Percentiles rank a stretch among this genome's conserved stretches.
These are phyloP conservation scores for Aspergillus unguis DNA, from an alignment of 2,329 filamentous ascomycete species.

Conservation along the genomic window DNA sequence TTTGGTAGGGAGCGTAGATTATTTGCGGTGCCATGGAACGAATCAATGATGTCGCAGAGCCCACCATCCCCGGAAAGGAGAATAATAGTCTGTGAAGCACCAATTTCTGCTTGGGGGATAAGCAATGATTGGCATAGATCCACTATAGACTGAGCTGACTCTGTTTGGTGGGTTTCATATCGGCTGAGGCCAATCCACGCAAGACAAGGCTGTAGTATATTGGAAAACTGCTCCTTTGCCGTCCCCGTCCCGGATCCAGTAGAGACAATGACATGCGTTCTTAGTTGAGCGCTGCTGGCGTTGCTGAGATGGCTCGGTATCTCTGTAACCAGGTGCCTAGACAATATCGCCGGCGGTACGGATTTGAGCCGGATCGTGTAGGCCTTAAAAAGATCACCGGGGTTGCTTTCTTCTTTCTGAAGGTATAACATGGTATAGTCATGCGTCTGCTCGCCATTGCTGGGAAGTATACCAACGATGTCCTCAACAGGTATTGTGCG, in stretches of 20 bases:
- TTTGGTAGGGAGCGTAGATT: constrained; percentile 49
- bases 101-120: constrained; percentile 48
- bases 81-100: constrained; percentile 60
- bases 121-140: constrained; percentile 57
- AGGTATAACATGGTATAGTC: not conserved
- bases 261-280: constrained; percentile 63
- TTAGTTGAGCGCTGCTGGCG: constrained; percentile 1
- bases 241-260: constrained; percentile 61
- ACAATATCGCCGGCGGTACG: not conserved
- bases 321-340: constrained; percentile 11
- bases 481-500: not conserved
- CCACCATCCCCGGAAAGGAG: constrained; percentile 87
- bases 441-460: not conserved
- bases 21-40: constrained; percentile 39
- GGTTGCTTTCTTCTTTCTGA: not conserved
- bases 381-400: not conserved
- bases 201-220: constrained; percentile 57
- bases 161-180: constrained; percentile 61
- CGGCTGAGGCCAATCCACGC: constrained; percentile 42
- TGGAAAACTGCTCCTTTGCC: constrained; percentile 55
- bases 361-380: not conserved
- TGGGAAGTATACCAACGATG: constrained; percentile 2
- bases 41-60: constrained; percentile 76
- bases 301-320: constrained; percentile 23
- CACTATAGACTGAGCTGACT: constrained; percentile 60